Evolutionary conservation across 371 early-diverging fungal species (phyloP).

Genomic region (Funneliformis caledonium): DNA sequence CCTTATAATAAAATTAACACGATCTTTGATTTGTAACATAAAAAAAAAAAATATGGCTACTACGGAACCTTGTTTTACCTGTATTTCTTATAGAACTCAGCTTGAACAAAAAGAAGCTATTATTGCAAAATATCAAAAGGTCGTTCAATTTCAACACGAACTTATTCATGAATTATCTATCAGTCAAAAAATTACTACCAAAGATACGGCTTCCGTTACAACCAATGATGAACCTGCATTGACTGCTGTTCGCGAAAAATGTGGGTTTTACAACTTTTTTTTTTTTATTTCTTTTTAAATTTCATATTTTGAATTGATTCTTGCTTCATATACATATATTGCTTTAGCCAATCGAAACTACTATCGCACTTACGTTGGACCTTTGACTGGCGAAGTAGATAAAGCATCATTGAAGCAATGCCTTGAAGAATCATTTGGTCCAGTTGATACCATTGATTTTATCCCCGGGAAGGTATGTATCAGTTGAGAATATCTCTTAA

Average conservation of each 20-base stretch:
- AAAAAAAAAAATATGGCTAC: neutral
- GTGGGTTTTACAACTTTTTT: neutral
- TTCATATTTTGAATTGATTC: neutral
- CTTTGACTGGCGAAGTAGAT: neutral
- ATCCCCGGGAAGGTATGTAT: constrained; percentile 13
- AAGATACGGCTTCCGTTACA: neutral
- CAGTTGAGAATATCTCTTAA: neutral
- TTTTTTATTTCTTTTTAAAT: neutral
- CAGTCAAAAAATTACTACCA: neutral
- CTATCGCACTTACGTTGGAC: constrained; percentile 16
- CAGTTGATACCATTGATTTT: constrained; percentile 1
- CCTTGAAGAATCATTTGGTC: constrained; percentile 11
- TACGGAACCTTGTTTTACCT: neutral
- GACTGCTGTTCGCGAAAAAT: neutral
- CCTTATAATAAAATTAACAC: neutral
- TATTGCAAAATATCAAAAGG: constrained; percentile 7
- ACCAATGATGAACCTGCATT: neutral
- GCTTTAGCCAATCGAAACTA: neutral
- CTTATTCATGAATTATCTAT: constrained; percentile 23
- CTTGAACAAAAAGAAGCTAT: constrained; percentile 18
- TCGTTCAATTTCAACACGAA: neutral
- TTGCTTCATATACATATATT: neutral
- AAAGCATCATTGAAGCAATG: neutral
- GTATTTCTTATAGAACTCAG: neutral
- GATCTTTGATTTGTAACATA: neutral